Evolutionary conservation across 108 stramenopile genomes (phyloP), one percentile per base, ranked within the genome.

Genomic region (Seminavis robusta): DNA sequence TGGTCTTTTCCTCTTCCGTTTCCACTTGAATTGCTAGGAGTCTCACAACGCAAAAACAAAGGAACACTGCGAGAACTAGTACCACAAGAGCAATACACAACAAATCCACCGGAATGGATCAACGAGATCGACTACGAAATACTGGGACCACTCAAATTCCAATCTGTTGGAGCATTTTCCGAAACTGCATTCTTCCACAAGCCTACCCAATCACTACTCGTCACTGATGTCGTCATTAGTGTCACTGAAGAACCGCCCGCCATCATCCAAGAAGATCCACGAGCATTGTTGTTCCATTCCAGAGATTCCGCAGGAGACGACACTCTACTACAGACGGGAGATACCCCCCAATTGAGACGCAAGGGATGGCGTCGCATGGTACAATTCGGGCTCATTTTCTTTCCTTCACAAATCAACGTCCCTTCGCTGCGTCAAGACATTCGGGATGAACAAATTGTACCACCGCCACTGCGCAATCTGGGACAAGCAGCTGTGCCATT

Each of bases 311-410:
- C 86, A 23, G 32, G 60, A 0, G 88, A 92, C 27, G 44, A 67
- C 25, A n/a, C n/a, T n/a, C n/a, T n/a, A n/a, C n/a, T n/a, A n/a
- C n/a, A n/a, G n/a, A 75, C 94, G 10, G 81, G 60, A 25, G 84
- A 88, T 61, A 79, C 74, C 16, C 32, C 46, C 1, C 79, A 61
- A 41, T 80, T 69, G 29, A 56, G 86, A 33, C 33, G 69, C 23
- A 79, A 81, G 62, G 95, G 95, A 30, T 96, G 95, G 95, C 63
- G 93, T 42, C 68, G 92, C 9, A 88, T 95, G 76, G 71, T 73
- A 0, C 90, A 86, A 57, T 97, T 97, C 61, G 94, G 90, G 15
- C 65, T 94, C n/a, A 83, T 88, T 7, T 97, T 97, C 67, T 88
- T 87, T 52, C 94, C 95, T 7, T 83, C 89, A 13, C 80, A 88